Conservation (phyloP, 495 filamentous ascomycete species). For the Hyaloscypha variabilis region DNA sequence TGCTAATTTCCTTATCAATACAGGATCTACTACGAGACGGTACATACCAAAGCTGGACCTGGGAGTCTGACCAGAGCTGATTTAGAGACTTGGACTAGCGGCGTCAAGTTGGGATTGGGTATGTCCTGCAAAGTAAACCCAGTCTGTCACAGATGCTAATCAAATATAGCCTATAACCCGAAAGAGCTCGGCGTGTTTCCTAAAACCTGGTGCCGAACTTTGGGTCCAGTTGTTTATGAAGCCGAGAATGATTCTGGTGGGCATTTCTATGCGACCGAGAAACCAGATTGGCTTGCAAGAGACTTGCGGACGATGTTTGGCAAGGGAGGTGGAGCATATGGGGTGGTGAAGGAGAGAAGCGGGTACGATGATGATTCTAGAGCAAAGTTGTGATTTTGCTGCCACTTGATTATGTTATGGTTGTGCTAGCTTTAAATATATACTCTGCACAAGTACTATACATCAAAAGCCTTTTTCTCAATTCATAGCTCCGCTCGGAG, state of each 20-base stretch:
- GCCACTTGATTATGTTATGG: neutral
- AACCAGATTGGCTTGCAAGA: constrained; percentile 42
- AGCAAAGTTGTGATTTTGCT: constrained; percentile 18
- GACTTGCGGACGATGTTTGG: constrained; percentile 43
- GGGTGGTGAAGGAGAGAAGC: constrained; percentile 25
- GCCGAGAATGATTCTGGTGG: constrained; percentile 55
- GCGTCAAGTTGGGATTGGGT: constrained; percentile 29
- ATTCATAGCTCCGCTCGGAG: too few species aligned
- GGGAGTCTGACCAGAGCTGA: constrained; percentile 9
- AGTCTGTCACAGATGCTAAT: neutral
- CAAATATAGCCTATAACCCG: constrained; percentile 24
- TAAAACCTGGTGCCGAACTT: constrained; percentile 24
- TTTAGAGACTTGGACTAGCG: constrained; percentile 5
- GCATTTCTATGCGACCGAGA: constrained; percentile 66
- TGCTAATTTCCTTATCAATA: neutral
- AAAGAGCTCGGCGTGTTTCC: constrained; percentile 25
- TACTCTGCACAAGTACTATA: too few species aligned
- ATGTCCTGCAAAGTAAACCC: neutral
- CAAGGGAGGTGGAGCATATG: constrained; percentile 43
- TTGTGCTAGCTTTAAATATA: neutral
- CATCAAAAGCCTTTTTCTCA: too few species aligned
- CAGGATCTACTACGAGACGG: constrained; percentile 62
- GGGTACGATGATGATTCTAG: constrained; percentile 24
- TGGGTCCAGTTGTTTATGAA: constrained; percentile 61
- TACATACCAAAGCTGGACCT: constrained; percentile 15